phyloP scores from a whole-genome alignment of 1,139 yeast genomes.

The Hemisphaericaspora subhashii region DNA sequence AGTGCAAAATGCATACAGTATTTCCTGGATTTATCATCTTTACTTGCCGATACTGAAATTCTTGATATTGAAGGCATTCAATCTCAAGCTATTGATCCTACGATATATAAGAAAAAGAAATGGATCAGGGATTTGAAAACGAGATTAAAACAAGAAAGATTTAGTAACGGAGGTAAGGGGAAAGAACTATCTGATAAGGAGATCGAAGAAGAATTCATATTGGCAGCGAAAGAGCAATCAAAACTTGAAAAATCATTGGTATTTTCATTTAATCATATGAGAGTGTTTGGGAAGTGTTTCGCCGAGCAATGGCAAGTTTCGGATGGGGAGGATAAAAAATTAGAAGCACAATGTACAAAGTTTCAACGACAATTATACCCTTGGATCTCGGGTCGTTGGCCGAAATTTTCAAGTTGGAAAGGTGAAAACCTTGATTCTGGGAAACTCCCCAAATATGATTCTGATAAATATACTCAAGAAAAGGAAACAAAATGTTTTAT shows the following conservation, averaged over 20 bases:
- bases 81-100: conserved; percentile 19
- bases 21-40: conserved; percentile 13
- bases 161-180: conserved; percentile 15
- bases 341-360: conserved; percentile 11
- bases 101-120: conserved; percentile 25
- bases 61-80: conserved; percentile 20
- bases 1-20: conserved; percentile 18
- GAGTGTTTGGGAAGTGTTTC: conserved; percentile 35
- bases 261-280: conserved; percentile 25
- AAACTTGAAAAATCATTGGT: conserved; percentile 23
- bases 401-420: conserved; percentile 22
- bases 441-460: conserved; percentile 15
- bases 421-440: conserved; percentile 11
- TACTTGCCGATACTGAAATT: conserved; percentile 14
- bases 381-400: conserved; percentile 20
- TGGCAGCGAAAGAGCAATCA: conserved; percentile 16
- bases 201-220: conserved; percentile 15
- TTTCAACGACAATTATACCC: conserved; percentile 21
- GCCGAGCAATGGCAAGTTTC: conserved; percentile 7
- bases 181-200: conserved; percentile 11
- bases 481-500: conserved; percentile 14
- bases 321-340: conserved; percentile 2
- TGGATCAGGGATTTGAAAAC: conserved; percentile 23
- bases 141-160: conserved; percentile 7
- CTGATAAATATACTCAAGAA: background rate